These are phyloP conservation scores for Neckera pumila DNA, from an alignment of 225 moss, liverwort and hornwort species.

Conservation along the genomic window DNA sequence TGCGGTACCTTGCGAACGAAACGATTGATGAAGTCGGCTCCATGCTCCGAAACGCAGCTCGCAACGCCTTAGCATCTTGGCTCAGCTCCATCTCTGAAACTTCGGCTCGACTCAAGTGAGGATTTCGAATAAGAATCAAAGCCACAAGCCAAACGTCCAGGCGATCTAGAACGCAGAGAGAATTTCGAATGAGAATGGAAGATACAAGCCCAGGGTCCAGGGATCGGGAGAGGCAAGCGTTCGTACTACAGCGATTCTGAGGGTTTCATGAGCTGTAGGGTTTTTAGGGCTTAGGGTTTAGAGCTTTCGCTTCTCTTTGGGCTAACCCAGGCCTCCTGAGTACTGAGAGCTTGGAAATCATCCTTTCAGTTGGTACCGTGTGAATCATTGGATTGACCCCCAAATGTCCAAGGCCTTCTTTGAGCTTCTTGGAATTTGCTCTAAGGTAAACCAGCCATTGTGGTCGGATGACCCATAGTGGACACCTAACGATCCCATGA, in stretches of 20 bases:
- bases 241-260: neutral
- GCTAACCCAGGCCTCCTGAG: too few relatives aligned
- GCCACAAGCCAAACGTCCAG: neutral
- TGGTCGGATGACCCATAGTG: too few relatives aligned
- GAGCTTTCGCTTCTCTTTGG: neutral
- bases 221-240: neutral
- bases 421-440: too few relatives aligned
- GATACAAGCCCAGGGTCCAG: too few relatives aligned
- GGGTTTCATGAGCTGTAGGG: neutral
- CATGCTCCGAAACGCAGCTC: slow-evolving; percentile 43
- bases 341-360: too few relatives aligned
- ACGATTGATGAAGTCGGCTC: slow-evolving; percentile 27
- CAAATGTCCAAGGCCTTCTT: too few relatives aligned
- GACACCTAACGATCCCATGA: too few relatives aligned
- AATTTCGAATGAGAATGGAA: neutral
- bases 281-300: neutral
- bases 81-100: slow-evolving; percentile 1
- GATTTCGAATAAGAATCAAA: neutral
- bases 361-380: too few relatives aligned
- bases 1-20: slow-evolving; percentile 20
- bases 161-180: neutral
- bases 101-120: too few relatives aligned
- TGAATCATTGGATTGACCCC: too few relatives aligned
- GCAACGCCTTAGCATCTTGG: slow-evolving; percentile 9
- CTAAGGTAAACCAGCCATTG: too few relatives aligned